These are phyloP conservation scores for Trichoderma atrobrunneum DNA, from an alignment of 2,329 filamentous ascomycete species.

Conservation along the genomic window DNA sequence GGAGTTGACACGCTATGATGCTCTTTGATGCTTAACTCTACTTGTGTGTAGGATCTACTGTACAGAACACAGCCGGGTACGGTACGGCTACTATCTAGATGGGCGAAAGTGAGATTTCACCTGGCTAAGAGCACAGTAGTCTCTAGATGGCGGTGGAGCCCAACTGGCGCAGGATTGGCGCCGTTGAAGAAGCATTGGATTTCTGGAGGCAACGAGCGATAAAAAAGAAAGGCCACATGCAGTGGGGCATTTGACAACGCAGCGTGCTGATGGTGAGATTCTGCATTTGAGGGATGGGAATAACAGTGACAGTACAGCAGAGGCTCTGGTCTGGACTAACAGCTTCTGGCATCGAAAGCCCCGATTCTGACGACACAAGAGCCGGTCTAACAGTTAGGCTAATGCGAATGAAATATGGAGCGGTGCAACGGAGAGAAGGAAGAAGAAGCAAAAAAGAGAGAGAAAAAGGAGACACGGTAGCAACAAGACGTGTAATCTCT, in stretches of 20 bases:
- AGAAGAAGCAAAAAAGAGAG: background rate
- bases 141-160: conserved; percentile 7
- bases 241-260: conserved; percentile 17
- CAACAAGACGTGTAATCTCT: background rate
- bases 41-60: background rate
- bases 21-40: background rate
- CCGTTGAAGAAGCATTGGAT: background rate
- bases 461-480: background rate
- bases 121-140: background rate
- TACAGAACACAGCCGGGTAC: background rate
- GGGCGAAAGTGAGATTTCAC: background rate
- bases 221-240: background rate
- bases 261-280: conserved; percentile 1
- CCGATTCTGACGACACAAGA: background rate
- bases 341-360: background rate
- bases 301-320: background rate
- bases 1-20: background rate
- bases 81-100: background rate
- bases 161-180: background rate
- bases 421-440: background rate
- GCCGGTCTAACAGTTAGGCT: background rate
- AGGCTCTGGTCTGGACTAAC: background rate
- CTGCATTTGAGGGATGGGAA: background rate
- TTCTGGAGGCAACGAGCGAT: background rate
- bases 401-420: background rate